phyloP scores from a whole-genome alignment of 768 basidiomycete genomes.

The Pluteus cervinus region DNA sequence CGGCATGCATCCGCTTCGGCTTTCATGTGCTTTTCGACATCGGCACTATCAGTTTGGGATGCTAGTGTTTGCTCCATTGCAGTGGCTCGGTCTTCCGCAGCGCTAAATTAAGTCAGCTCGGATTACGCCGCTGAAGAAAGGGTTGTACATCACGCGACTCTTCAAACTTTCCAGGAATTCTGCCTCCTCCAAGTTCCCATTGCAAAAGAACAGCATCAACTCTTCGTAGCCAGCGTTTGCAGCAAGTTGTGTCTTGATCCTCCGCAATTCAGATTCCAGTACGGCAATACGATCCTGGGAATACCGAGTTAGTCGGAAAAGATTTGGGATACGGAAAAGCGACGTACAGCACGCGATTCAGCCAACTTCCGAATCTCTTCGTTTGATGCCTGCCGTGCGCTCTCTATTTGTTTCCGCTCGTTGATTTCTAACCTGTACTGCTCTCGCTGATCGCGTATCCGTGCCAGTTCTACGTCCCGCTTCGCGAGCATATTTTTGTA shows the following conservation, averaged over 20 bases:
- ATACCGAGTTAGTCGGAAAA: conserved; percentile 9
- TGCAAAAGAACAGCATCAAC: conserved; percentile 64
- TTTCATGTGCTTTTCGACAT: conserved; percentile 43
- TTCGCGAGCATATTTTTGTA: conserved; percentile 53
- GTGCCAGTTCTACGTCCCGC: conserved; percentile 59
- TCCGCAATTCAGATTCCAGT: conserved; percentile 64
- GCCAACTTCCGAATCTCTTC: conserved; percentile 63
- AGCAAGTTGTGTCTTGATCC: conserved; percentile 73
- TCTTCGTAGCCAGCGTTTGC: conserved; percentile 67
- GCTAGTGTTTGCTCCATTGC: conserved; percentile 50
- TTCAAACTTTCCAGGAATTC: conserved; percentile 50
- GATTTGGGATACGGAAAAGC: conserved; percentile 5
- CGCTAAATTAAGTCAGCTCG: conserved; percentile 39
- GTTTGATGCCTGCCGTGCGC: conserved; percentile 47
- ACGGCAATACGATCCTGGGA: conserved; percentile 65
- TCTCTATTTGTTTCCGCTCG: conserved; percentile 65
- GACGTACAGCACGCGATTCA: conserved; percentile 51
- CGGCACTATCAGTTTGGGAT: conserved; percentile 44
- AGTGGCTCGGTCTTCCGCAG: conserved; percentile 40
- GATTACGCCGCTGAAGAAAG: too few relatives aligned
- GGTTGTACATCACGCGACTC: conserved; percentile 51
- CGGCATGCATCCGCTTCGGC: conserved; percentile 45
- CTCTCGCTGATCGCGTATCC: conserved; percentile 70
- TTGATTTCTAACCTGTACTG: conserved; percentile 55
- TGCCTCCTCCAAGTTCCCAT: conserved; percentile 44